Percentiles rank a stretch among this genome's conserved stretches.
phyloP scores from a whole-genome alignment of 2,329 filamentous ascomycete species.

The Fusarium tricinctum region DNA sequence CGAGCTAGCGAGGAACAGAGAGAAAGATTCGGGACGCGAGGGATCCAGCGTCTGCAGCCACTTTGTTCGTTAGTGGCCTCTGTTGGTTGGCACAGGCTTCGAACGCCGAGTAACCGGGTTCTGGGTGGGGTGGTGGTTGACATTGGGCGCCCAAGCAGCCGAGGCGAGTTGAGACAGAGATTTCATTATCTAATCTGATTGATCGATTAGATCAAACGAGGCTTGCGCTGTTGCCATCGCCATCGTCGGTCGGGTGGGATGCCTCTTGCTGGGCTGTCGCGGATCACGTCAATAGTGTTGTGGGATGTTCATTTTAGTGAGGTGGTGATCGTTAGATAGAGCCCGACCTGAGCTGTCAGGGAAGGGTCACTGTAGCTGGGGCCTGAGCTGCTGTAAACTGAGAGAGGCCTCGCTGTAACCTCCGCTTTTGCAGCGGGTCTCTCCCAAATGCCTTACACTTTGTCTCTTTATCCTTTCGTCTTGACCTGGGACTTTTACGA shows the following conservation, averaged over 20 bases:
- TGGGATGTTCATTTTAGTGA: slow-evolving; percentile 13
- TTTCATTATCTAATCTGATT: slow-evolving; percentile 48
- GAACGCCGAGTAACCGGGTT: slow-evolving; percentile 32
- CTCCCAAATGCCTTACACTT: neutral
- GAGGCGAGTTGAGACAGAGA: slow-evolving; percentile 5
- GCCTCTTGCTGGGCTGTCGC: neutral
- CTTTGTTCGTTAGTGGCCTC: slow-evolving; percentile 6
- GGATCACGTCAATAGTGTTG: neutral
- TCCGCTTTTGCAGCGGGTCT: slow-evolving; percentile 31
- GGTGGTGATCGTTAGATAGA: neutral
- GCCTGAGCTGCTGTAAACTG: neutral
- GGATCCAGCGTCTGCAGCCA: slow-evolving; percentile 37
- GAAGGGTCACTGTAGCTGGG: neutral
- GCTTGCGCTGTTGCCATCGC: neutral
- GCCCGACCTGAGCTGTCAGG: neutral
- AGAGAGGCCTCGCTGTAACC: slow-evolving; percentile 18
- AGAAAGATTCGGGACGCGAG: slow-evolving; percentile 19
- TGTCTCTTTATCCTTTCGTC: neutral
- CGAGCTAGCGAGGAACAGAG: neutral
- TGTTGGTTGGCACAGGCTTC: slow-evolving; percentile 32
- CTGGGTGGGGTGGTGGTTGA: slow-evolving; percentile 23
- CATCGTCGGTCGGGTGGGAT: neutral
- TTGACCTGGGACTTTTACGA: neutral
- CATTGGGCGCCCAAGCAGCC: slow-evolving; percentile 3
- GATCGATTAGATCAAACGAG: slow-evolving; percentile 42